Conservation (phyloP, 345 rosid species). For the Salix arbutifolia region DNA sequence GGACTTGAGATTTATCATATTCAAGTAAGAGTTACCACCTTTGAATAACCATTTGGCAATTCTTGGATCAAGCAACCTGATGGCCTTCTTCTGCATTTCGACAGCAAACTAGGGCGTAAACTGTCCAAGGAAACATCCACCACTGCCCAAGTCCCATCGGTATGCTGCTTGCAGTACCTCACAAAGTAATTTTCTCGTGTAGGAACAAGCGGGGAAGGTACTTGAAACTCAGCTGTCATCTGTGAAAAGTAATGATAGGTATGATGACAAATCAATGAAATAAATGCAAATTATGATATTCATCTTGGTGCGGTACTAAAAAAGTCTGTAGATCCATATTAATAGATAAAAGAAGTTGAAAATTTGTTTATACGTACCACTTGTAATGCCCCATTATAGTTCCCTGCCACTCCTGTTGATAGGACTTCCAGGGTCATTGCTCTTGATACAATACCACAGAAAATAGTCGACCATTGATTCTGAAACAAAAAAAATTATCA, state of each 20-base stretch:
- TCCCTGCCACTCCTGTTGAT: conserved; percentile 95
- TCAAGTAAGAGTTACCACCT: conserved; percentile 37
- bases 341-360: not conserved
- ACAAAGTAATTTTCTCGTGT: conserved; percentile 79
- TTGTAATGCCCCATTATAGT: conserved; percentile 95
- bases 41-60: conserved; percentile 86
- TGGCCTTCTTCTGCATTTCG: conserved; percentile 74
- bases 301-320: not conserved
- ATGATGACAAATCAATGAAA: not conserved
- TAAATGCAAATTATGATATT: not conserved
- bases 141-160: conserved; percentile 81
- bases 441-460: conserved; percentile 84
- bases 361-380: conserved; percentile 47
- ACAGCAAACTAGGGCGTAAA: conserved; percentile 41
- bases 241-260: conserved; percentile 9
- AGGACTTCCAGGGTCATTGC: conserved; percentile 89
- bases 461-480: conserved; percentile 86
- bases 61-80: conserved; percentile 93
- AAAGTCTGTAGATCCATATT: not conserved
- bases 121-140: conserved; percentile 90
- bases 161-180: conserved; percentile 85
- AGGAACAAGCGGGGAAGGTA: conserved; percentile 83
- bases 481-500: conserved; percentile 18
- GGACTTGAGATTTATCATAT: not conserved
- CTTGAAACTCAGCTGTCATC: conserved; percentile 97